Evolutionary conservation across 495 filamentous ascomycete genomes (phyloP).

Genomic region (Aspergillus hancockii): DNA sequence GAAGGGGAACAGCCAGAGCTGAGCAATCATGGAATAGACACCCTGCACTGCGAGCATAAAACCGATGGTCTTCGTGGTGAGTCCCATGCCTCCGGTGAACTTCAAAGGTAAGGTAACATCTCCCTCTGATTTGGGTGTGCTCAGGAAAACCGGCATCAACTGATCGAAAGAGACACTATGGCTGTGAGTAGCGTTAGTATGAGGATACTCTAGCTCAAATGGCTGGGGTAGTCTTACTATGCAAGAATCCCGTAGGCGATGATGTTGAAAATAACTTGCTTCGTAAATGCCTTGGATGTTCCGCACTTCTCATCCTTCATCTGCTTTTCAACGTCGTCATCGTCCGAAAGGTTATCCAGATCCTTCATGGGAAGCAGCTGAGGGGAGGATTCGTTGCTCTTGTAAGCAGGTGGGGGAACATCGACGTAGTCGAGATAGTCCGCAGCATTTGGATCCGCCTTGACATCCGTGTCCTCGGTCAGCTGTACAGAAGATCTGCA

Average conservation of each 20-base stretch:
- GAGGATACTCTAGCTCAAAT: constrained; percentile 9
- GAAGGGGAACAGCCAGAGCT: constrained; percentile 78
- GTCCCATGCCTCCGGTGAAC: constrained; percentile 83
- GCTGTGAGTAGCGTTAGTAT: constrained; percentile 54
- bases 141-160: constrained; percentile 88
- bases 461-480: constrained; percentile 34
- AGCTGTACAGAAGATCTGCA: constrained; percentile 42
- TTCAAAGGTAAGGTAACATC: constrained; percentile 72
- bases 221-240: constrained; percentile 66
- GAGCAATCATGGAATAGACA: constrained; percentile 82
- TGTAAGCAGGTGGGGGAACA: constrained; percentile 64
- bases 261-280: constrained; percentile 79
- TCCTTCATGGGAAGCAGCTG: constrained; percentile 46
- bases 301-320: constrained; percentile 27
- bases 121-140: constrained; percentile 61
- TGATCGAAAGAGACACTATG: constrained; percentile 93
- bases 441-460: constrained; percentile 41
- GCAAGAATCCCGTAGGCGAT: constrained; percentile 89
- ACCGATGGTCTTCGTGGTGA: constrained; percentile 80
- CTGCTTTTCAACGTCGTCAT: constrained; percentile 50
- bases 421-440: constrained; percentile 54
- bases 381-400: constrained; percentile 67
- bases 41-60: constrained; percentile 87
- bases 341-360: constrained; percentile 23
- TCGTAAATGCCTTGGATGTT: constrained; percentile 66